Evolutionary conservation across 2,329 filamentous ascomycete genomes (phyloP).

Genomic region (Corniculantispora saksenae): DNA sequence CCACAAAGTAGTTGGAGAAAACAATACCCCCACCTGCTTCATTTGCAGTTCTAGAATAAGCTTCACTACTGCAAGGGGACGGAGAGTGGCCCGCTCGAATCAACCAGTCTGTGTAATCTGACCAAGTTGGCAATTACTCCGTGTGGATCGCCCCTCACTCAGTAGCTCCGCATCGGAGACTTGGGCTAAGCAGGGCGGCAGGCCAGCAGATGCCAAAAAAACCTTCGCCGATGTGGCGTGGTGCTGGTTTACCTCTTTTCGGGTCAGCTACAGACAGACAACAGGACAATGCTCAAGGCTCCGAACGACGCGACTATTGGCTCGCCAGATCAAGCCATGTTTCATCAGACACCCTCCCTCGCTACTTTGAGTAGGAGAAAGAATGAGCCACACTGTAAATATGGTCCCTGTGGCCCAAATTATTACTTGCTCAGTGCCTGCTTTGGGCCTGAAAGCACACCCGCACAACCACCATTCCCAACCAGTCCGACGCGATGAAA

Average conservation of each 20-base stretch:
- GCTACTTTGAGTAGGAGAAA: not conserved
- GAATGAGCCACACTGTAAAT: not conserved
- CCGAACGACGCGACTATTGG: not conserved
- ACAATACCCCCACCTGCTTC: not conserved
- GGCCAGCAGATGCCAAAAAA: not conserved
- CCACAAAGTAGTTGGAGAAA: not conserved
- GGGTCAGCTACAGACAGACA: not conserved
- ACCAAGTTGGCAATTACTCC: slow-evolving; percentile 4
- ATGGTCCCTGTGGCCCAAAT: not conserved
- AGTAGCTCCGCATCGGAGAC: not conserved
- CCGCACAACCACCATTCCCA: not conserved
- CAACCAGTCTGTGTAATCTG: not conserved
- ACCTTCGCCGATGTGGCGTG: slow-evolving; percentile 3
- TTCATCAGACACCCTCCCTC: not conserved
- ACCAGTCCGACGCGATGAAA: not conserved
- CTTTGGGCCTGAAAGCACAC: not conserved
- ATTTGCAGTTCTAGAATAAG: not conserved
- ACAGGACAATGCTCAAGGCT: not conserved
- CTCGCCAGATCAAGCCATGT: not conserved
- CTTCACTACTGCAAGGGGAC: not conserved
- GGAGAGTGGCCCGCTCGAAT: not conserved
- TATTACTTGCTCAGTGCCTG: not conserved
- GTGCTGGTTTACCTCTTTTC: not conserved
- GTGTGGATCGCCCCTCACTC: not conserved
- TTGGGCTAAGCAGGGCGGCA: not conserved